Evolutionary conservation across 2,329 filamentous ascomycete species (phyloP).

Genomic region (Drechslerella stenobrocha): DNA sequence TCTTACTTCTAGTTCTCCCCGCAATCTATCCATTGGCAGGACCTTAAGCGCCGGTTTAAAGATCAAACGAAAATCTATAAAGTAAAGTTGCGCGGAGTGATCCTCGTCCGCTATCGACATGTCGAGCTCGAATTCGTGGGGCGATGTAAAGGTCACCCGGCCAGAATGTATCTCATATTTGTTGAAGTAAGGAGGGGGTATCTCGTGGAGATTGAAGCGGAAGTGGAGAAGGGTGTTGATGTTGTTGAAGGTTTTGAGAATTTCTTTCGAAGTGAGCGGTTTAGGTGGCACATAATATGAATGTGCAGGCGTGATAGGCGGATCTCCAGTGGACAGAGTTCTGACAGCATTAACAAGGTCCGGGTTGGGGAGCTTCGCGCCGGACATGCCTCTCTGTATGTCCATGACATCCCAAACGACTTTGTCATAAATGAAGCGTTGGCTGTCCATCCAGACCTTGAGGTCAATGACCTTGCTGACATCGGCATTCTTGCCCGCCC

Average conservation of each 20-base stretch:
- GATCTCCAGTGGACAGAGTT: slow-evolving; percentile 75
- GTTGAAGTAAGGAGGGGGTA: slow-evolving; percentile 75
- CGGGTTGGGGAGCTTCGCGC: slow-evolving; percentile 76
- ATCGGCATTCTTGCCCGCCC: slow-evolving; percentile 76
- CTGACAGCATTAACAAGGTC: slow-evolving; percentile 89
- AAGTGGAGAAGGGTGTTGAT: slow-evolving; percentile 82
- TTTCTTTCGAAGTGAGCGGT: slow-evolving; percentile 70
- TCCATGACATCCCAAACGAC: slow-evolving; percentile 68
- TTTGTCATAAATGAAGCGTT: slow-evolving; percentile 65
- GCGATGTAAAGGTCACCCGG: slow-evolving; percentile 83
- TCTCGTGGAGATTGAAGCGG: slow-evolving; percentile 81
- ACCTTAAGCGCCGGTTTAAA: slow-evolving; percentile 70
- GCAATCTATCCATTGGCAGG: slow-evolving; percentile 66
- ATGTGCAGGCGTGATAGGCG: slow-evolving; percentile 55
- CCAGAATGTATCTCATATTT: slow-evolving; percentile 79
- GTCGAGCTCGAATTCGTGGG: slow-evolving; percentile 87
- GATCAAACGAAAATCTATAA: slow-evolving; percentile 84
- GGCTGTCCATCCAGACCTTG: slow-evolving; percentile 70
- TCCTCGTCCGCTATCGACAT: slow-evolving; percentile 87
- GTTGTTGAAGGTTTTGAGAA: slow-evolving; percentile 74
- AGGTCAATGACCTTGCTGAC: slow-evolving; percentile 89
- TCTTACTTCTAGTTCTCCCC: slow-evolving; percentile 55
- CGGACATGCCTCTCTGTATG: slow-evolving; percentile 72
- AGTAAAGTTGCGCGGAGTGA: slow-evolving; percentile 81
- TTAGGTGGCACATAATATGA: slow-evolving; percentile 77